Conservation (phyloP, 306 rosid species). For the Trichosanthes truncata region DNA sequence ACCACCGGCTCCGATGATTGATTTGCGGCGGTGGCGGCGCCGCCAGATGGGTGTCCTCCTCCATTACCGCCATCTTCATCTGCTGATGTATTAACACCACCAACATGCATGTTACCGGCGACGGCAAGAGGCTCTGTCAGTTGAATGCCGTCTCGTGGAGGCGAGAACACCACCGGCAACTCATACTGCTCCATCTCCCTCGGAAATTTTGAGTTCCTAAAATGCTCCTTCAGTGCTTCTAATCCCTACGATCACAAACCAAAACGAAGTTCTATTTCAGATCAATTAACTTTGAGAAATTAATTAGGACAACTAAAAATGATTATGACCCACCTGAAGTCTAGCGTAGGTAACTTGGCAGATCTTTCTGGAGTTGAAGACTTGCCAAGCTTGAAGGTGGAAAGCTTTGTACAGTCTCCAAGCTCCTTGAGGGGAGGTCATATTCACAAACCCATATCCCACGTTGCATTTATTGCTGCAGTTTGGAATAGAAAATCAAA, state of each 20-base stretch:
- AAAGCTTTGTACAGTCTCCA: slow-evolving; percentile 81
- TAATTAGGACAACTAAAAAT: neutral
- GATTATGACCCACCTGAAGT: slow-evolving; percentile 49
- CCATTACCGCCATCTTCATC: neutral
- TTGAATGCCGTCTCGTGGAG: slow-evolving; percentile 70
- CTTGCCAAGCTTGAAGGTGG: slow-evolving; percentile 81
- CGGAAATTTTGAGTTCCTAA: slow-evolving; percentile 91
- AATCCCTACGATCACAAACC: slow-evolving; percentile 36
- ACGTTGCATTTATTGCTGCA: slow-evolving; percentile 89
- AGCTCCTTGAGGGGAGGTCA: slow-evolving; percentile 78
- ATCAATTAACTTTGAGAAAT: neutral
- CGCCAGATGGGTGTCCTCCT: neutral
- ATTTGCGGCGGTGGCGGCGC: neutral
- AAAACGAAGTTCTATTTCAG: neutral
- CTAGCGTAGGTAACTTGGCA: slow-evolving; percentile 84
- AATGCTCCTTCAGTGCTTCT: slow-evolving; percentile 86
- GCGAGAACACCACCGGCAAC: slow-evolving; percentile 65
- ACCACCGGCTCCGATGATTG: neutral
- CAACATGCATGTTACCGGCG: slow-evolving; percentile 18
- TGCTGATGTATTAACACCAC: neutral
- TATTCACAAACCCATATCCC: slow-evolving; percentile 95
- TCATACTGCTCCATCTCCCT: slow-evolving; percentile 59
- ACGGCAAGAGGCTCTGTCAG: slow-evolving; percentile 56
- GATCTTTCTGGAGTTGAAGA: slow-evolving; percentile 81
- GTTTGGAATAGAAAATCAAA: neutral